Percentiles rank a stretch among this genome's conserved stretches.
These are phyloP conservation scores for Rhizopogon vulgaris DNA, from an alignment of 768 basidiomycete genomes.

Conservation along the genomic window DNA sequence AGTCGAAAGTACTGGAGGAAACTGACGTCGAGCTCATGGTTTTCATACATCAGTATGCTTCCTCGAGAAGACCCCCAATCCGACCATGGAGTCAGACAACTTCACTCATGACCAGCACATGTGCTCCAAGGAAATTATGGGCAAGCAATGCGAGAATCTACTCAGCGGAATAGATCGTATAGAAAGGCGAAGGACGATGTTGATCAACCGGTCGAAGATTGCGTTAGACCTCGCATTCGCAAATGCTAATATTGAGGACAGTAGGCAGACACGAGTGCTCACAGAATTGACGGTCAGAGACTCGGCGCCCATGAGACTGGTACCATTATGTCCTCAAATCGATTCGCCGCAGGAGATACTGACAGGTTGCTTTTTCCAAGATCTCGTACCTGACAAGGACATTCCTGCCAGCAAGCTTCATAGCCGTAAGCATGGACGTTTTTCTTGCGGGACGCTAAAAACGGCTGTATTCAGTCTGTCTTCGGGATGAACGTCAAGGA, in stretches of 20 bases:
- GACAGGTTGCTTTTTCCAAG: constrained; percentile 3
- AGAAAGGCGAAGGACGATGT: constrained; percentile 28
- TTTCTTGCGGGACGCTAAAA: not conserved
- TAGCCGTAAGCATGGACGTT: constrained; percentile 16
- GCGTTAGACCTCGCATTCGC: no score
- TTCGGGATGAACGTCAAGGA: constrained; percentile 56
- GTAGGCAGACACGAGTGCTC: constrained; percentile 42
- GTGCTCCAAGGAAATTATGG: constrained; percentile 30
- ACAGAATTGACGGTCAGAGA: constrained; percentile 33
- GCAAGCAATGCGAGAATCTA: constrained; percentile 42
- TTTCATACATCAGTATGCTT: constrained; percentile 47
- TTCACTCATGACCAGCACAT: constrained; percentile 1
- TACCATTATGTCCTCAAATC: no score
- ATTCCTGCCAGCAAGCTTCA: constrained; percentile 53
- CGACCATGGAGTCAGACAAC: no score
- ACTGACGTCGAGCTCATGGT: constrained; percentile 39
- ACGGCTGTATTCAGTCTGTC: constrained; percentile 28
- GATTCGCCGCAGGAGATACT: constrained; percentile 13
- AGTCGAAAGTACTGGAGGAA: constrained; percentile 35
- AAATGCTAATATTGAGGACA: constrained; percentile 48
- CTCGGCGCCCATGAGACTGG: no score
- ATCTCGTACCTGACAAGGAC: constrained; percentile 36
- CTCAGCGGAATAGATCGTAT: constrained; percentile 44
- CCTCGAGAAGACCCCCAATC: constrained; percentile 42
- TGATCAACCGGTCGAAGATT: constrained; percentile 25